A percentile compares a stretch with the other conserved stretches of the same genome.
Evolutionary conservation across 2,329 filamentous ascomycete genomes (phyloP).

Genomic region (Alternaria sp.): DNA sequence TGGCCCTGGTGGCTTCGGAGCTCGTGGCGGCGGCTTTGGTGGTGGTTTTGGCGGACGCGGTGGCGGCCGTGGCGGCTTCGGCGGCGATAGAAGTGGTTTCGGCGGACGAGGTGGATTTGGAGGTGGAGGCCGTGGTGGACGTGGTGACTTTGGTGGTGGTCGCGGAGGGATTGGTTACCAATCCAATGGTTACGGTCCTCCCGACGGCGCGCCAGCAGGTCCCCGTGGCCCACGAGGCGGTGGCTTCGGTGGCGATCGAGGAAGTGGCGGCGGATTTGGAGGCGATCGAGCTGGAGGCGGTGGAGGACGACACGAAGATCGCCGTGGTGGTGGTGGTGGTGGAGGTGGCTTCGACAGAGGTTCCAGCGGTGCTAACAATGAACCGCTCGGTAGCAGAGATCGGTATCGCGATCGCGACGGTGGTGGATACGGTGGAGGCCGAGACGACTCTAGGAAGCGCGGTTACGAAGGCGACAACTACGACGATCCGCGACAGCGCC

Average conservation of each 20-base stretch:
- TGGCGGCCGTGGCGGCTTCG: slow-evolving; percentile 54
- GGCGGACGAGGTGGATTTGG: slow-evolving; percentile 53
- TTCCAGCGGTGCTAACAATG: slow-evolving; percentile 79
- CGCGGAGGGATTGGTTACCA: slow-evolving; percentile 58
- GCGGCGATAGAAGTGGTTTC: slow-evolving; percentile 43
- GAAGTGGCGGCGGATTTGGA: not conserved
- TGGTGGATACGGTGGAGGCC: slow-evolving; percentile 28
- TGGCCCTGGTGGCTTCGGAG: slow-evolving; percentile 51
- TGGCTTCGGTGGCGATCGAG: slow-evolving; percentile 17
- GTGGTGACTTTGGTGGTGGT: slow-evolving; percentile 46
- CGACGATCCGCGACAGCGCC: slow-evolving; percentile 74
- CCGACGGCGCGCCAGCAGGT: slow-evolving; percentile 59
- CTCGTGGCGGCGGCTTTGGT: slow-evolving; percentile 58
- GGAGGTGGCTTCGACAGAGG: slow-evolving; percentile 45
- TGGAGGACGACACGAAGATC: slow-evolving; percentile 22
- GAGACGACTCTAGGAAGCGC: slow-evolving; percentile 54
- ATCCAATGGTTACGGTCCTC: slow-evolving; percentile 53
- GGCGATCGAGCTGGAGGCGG: slow-evolving; percentile 40
- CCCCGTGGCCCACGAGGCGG: slow-evolving; percentile 54
- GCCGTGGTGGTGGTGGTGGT: slow-evolving; percentile 29
- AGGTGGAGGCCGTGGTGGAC: slow-evolving; percentile 53
- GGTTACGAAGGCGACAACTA: slow-evolving; percentile 76
- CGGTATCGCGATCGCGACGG: slow-evolving; percentile 52
- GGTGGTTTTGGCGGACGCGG: slow-evolving; percentile 58
- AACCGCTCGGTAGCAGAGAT: slow-evolving; percentile 73